Base-by-base conservation (phyloP, 2,329 filamentous ascomycete genomes). In the Dothideomycetes sp. region DNA sequence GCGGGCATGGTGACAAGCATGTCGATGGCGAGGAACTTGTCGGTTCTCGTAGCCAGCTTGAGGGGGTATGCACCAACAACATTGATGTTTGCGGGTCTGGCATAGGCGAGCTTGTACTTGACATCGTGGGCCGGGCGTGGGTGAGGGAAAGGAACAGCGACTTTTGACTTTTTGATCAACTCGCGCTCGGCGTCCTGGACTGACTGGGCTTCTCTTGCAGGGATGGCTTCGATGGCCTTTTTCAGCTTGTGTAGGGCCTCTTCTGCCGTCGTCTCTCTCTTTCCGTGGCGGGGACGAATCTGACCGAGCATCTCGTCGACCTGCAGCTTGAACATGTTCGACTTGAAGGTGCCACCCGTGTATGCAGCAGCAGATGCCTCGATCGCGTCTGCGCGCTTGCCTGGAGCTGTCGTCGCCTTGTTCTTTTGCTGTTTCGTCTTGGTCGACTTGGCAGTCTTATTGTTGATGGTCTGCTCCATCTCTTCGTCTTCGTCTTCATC, bases 31-130 rank as follows among this genome's bases (percentile, higher is more conserved):
- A 79, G 63, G 41, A 45, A 37, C 36, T 63, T 61, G 49, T 80
- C 75, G 9, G 70, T 68, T 52, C 81, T 83, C 42, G 77, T 66
- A 61, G 85, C 81, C 2, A 80, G 88, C 58, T 77, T 81, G 37
- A 84, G 68, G 9, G 83, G 75, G 64, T 93, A 89, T 61, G 88
- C 94, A 36, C 91, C 91, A 22, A 89, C 81, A 17, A 94, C 81
- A 53, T 94, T 94, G 60, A 91, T 77, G 49, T 79, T 79, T 5
- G 75, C 63, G 2, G 91, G 89, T 54, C 77, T 81, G 34, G 72
- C 71, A 58, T 86, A 94, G 30, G 80, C 70, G 38, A 96, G 68
- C 52, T 86, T 88, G 63, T 94, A 94, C 38, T 83, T 81, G 22
- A 78, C 77, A 57, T 89, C 80, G 52, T 77, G 76, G 9, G 75